phyloP scores from a whole-genome alignment of 805 yeast species.

The Starmerella bombi region DNA sequence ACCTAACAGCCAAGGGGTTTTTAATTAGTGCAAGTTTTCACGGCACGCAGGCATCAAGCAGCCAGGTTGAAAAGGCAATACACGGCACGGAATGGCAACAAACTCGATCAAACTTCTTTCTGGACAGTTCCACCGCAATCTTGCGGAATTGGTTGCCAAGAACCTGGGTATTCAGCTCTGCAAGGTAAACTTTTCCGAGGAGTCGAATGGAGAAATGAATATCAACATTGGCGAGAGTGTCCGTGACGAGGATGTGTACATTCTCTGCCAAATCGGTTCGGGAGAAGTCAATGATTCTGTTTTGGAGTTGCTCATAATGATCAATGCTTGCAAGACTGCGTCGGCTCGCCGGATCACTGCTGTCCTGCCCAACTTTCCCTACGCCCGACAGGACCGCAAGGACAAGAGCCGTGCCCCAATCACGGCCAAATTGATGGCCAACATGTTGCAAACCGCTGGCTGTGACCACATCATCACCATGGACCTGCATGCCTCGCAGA shows the following conservation, averaged over 20 bases:
- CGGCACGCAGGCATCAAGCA: no score
- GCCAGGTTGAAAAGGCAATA: no score
- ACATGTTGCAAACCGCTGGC: slow-evolving; percentile 86
- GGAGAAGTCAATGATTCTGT: slow-evolving; percentile 78
- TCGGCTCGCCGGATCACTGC: slow-evolving; percentile 92
- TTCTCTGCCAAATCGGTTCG: slow-evolving; percentile 56
- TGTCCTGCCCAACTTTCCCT: slow-evolving; percentile 90
- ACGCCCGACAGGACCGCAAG: slow-evolving; percentile 94
- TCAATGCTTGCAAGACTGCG: slow-evolving; percentile 90
- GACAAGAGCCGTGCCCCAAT: slow-evolving; percentile 95
- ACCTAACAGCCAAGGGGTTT: no score
- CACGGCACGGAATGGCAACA: slow-evolving; percentile 19
- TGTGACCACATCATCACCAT: slow-evolving; percentile 92
- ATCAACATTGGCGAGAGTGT: slow-evolving; percentile 62
- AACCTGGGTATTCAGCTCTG: slow-evolving; percentile 41
- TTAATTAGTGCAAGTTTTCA: no score
- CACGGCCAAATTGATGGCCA: slow-evolving; percentile 89
- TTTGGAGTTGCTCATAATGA: slow-evolving; percentile 77
- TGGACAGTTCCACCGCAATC: slow-evolving; percentile 53
- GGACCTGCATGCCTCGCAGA: slow-evolving; percentile 96
- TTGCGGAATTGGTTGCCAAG: slow-evolving; percentile 60
- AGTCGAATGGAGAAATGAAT: slow-evolving; percentile 21
- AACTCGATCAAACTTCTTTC: slow-evolving; percentile 40
- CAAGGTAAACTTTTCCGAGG: slow-evolving; percentile 46
- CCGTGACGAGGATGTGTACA: slow-evolving; percentile 66